Evolutionary conservation across 208 protist species (phyloP).

Genomic region (Phytomonas sp.): DNA sequence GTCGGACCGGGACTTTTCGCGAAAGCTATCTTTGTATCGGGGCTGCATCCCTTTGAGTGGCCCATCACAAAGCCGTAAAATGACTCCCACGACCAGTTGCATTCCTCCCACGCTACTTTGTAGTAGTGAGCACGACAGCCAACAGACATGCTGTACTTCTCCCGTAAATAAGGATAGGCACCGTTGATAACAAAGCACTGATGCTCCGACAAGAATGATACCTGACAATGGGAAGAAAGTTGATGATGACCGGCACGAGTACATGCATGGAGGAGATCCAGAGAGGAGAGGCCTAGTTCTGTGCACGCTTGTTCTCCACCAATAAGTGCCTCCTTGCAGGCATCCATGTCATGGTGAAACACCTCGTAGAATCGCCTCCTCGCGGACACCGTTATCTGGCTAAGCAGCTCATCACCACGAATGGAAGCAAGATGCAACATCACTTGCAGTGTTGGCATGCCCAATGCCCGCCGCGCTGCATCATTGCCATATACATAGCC

Average conservation of each 20-base stretch:
- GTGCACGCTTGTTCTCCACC: not conserved
- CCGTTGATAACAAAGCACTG: slow-evolving; percentile 69
- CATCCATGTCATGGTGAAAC: not conserved
- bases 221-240: slow-evolving; percentile 30
- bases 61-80: slow-evolving; percentile 46
- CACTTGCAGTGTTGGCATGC: slow-evolving; percentile 18
- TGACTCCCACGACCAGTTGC: slow-evolving; percentile 33
- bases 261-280: slow-evolving; percentile 16
- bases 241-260: slow-evolving; percentile 17
- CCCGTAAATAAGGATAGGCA: slow-evolving; percentile 43
- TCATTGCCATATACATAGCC: slow-evolving; percentile 22
- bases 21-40: not conserved
- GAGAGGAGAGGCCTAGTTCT: not conserved
- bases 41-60: slow-evolving; percentile 2
- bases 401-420: slow-evolving; percentile 16
- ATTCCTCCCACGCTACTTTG: slow-evolving; percentile 39
- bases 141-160: slow-evolving; percentile 30
- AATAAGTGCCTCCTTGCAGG: not conserved
- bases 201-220: slow-evolving; percentile 29
- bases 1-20: not conserved
- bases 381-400: not conserved
- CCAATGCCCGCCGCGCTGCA: slow-evolving; percentile 20
- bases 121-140: slow-evolving; percentile 31
- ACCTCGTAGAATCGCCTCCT: not conserved
- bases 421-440: slow-evolving; percentile 11